Evolutionary conservation across 257 asterid genomes (phyloP).

Genomic region (Coffea eugenioides): DNA sequence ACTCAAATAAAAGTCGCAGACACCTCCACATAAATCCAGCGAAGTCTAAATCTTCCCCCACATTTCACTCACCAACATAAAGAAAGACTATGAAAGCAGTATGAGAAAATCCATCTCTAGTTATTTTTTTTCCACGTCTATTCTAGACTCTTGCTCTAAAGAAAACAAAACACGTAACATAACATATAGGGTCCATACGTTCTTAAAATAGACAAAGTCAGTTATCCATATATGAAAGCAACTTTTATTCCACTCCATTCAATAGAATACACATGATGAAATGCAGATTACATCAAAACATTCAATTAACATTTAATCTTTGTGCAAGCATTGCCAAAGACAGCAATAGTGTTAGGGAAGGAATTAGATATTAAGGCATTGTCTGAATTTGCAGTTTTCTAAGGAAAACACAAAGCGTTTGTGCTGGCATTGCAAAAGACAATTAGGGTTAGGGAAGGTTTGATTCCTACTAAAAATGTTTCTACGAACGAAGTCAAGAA

Average conservation of each 20-base stretch:
- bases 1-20: too few relatives aligned
- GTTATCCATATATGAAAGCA: neutral
- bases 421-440: too few relatives aligned
- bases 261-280: neutral
- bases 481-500: neutral
- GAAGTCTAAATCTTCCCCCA: neutral
- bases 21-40: too few relatives aligned
- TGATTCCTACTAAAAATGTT: too few relatives aligned
- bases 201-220: neutral
- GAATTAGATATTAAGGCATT: too few relatives aligned
- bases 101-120: neutral
- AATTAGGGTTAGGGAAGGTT: too few relatives aligned
- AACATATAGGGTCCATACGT: neutral
- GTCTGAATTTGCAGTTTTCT: too few relatives aligned
- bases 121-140: neutral
- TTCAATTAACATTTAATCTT: too few relatives aligned
- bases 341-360: neutral
- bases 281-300: neutral
- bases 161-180: neutral
- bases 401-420: too few relatives aligned
- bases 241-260: constrained; percentile 1
- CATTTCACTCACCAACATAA: neutral
- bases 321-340: neutral
- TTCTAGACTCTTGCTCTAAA: neutral
- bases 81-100: neutral